Evolutionary conservation across 1,284 basidiomycete genomes (phyloP), one percentile per base, ranked within the genome.

Genomic region (Papiliotrema laurentii): DNA sequence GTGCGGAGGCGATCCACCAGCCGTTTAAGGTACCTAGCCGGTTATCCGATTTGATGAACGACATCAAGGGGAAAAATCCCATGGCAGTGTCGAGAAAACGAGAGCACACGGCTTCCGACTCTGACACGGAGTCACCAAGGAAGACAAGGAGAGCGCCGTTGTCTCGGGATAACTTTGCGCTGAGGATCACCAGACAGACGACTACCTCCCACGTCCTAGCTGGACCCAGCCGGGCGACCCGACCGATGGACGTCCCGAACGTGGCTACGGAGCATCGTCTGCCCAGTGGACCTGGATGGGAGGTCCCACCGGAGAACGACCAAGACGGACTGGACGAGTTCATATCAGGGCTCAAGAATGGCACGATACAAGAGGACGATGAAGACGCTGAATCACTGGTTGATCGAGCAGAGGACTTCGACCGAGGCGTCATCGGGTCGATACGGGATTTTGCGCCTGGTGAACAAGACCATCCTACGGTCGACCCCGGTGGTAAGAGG

Each of bases 251-350:
- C 25, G 38, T 19, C 6, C 6, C 34, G 34, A 40, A 40, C 10
- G 47, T 56, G 0, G 56, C 59, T 1, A 72, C 68, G 2, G 47
- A 51, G 1, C 69, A 69, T 55, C 39, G 30, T 2, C 28, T 55
- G 2, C 37, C 61, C 0, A 22, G 36, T 10, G 64, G 63, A 3
- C 61, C 63, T 2, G 61, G 66, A 5, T 72, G 69, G 69, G 36
- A 51, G 16, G 45, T 49, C 13, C 50, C 53, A 1, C 24, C 18
- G 0, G 50, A 19, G 3, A 50, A 44, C 2, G 45, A 55, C 19
- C 46, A 56, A 40, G 69, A 71, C 49, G 68, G 51, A 0, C 50
- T 72, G 26, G 69, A 72, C 41, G 54, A 54, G 5, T 52, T 72
- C 54, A 69, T 72, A 2, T 54, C 53, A 0, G 69, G 68, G 2